Evolutionary conservation across 768 basidiomycete genomes (phyloP).

Genomic region (Infundibulicybe gibba): DNA sequence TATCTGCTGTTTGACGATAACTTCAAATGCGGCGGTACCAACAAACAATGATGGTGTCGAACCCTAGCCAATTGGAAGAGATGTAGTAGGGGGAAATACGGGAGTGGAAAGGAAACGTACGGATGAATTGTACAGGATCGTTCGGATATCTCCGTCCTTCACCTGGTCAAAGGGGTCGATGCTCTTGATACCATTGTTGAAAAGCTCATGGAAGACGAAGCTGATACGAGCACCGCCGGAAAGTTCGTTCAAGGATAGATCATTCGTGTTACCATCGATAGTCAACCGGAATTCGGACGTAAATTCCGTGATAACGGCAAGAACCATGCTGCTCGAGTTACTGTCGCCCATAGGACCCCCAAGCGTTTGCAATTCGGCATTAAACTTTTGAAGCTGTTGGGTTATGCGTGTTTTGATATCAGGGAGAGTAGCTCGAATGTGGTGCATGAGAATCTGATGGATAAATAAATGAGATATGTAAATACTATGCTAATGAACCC

Average conservation of each 20-base stretch:
- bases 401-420: conserved; percentile 96
- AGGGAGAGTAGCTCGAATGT: conserved; percentile 95
- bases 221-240: conserved; percentile 99
- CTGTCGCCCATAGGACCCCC: conserved; percentile 86
- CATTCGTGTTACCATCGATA: conserved; percentile 97
- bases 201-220: conserved; percentile 98
- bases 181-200: conserved; percentile 91
- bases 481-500: conserved; percentile 16
- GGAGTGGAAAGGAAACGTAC: conserved; percentile 43
- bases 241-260: conserved; percentile 91
- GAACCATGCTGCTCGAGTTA: conserved; percentile 87
- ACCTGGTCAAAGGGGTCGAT: conserved; percentile 99
- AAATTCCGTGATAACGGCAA: conserved; percentile 98
- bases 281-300: conserved; percentile 94
- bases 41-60: conserved; percentile 96
- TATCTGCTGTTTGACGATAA: conserved; percentile 99
- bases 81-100: background rate
- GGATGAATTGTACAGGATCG: conserved; percentile 95
- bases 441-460: conserved; percentile 93
- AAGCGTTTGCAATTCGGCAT: conserved; percentile 74
- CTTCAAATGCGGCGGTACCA: conserved; percentile 95
- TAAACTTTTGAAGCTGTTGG: conserved; percentile 88
- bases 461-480: conserved; percentile 1
- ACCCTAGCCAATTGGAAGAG: conserved; percentile 49
- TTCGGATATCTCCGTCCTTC: conserved; percentile 97